Percentiles rank a stretch among this genome's conserved stretches.
These are phyloP conservation scores for Asparagopsis taxiformis DNA, from an alignment of 31 red algal species.

Conservation along the genomic window DNA sequence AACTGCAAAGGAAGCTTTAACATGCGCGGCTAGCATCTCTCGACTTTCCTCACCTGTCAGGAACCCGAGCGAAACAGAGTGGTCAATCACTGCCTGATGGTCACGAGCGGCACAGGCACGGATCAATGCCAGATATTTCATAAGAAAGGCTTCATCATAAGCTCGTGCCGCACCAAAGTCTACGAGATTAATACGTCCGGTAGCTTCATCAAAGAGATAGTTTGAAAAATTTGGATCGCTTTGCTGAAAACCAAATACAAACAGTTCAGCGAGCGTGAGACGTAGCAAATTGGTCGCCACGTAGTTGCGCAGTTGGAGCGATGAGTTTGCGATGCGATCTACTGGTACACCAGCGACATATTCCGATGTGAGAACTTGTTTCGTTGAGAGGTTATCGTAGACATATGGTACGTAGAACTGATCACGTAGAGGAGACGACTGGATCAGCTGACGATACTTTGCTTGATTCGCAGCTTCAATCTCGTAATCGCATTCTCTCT, in stretches of 20 bases:
- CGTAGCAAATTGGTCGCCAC: constrained; percentile 39
- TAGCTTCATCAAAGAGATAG: constrained; percentile 61
- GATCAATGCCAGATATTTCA: constrained; percentile 54
- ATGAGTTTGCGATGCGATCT: constrained; percentile 8
- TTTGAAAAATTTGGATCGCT: constrained; percentile 87
- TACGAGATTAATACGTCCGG: constrained; percentile 49
- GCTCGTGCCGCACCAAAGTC: constrained; percentile 83
- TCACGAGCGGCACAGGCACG: constrained; percentile 71
- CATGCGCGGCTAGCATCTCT: constrained; percentile 78
- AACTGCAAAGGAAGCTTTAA: constrained; percentile 63
- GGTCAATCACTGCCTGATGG: constrained; percentile 54
- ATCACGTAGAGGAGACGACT: constrained; percentile 17
- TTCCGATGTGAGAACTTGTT: constrained; percentile 59
- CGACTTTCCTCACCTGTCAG: constrained; percentile 78
- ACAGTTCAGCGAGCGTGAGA: constrained; percentile 67
- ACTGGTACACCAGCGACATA: constrained; percentile 61
- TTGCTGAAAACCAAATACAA: constrained; percentile 77
- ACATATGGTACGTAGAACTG: constrained; percentile 53
- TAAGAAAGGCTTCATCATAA: constrained; percentile 53
- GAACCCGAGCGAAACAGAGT: constrained; percentile 62
- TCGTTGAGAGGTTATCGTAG: constrained; percentile 39
- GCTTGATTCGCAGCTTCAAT: constrained; percentile 68
- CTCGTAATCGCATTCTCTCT: constrained; percentile 75
- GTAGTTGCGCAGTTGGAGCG: constrained; percentile 21
- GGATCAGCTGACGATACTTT: constrained; percentile 31